Conservation (phyloP, 2,329 filamentous ascomycete genomes). For the Akanthomyces dipterigenus region DNA sequence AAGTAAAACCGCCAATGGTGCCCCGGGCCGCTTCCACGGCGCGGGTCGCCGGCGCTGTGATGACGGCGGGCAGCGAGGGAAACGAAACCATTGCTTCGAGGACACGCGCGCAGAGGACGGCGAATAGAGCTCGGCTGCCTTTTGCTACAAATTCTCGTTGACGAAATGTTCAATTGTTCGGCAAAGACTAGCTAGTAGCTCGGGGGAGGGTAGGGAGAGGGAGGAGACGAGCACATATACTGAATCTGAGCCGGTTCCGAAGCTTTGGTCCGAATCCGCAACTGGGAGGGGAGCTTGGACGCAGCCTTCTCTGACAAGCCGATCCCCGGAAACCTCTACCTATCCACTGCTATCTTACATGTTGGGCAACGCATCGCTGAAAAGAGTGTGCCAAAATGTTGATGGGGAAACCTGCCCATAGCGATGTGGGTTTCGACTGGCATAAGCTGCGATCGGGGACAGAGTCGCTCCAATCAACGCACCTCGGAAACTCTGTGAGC, state of each 20-base stretch:
- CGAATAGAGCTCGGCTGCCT: no score
- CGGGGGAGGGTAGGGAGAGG: not conserved
- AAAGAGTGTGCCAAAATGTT: not conserved
- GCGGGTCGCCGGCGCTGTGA: constrained; percentile 32
- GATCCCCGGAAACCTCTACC: not conserved
- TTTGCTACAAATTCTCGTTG: not conserved
- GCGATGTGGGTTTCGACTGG: not conserved
- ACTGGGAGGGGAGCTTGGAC: not conserved
- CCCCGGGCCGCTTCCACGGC: constrained; percentile 35
- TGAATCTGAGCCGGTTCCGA: not conserved
- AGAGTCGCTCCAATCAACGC: not conserved
- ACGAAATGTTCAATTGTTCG: not conserved
- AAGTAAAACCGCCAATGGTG: constrained; percentile 38
- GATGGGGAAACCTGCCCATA: not conserved
- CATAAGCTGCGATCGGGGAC: constrained; percentile 1
- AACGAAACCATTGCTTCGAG: not conserved
- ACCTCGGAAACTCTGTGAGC: not conserved
- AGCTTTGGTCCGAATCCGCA: not conserved
- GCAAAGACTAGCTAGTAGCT: no score
- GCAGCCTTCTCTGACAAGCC: not conserved
- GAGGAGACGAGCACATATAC: not conserved
- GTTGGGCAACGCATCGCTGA: constrained; percentile 1
- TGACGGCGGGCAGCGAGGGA: constrained; percentile 29
- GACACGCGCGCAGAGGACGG: not conserved
- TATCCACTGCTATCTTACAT: not conserved